Evolutionary conservation across 441 rosid genomes (phyloP).

Genomic region (Populus hybrid): DNA sequence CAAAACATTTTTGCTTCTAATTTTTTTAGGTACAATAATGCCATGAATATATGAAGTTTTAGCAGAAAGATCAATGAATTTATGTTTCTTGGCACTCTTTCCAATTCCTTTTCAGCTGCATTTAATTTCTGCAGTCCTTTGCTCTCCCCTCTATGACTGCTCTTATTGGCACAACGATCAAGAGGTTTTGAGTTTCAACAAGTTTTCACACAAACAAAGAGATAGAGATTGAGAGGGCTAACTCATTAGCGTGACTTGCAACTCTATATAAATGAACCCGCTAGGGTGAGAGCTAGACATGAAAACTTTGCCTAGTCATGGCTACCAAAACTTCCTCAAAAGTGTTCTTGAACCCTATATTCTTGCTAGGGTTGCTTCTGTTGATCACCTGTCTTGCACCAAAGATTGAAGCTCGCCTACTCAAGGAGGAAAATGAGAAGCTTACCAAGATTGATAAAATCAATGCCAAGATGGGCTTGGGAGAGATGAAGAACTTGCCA

Average conservation of each 20-base stretch:
- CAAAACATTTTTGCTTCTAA: background rate
- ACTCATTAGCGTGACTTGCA: background rate
- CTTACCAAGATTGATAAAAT: background rate
- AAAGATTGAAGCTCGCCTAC: background rate
- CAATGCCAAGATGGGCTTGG: background rate
- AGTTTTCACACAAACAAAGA: background rate
- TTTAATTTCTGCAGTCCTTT: background rate
- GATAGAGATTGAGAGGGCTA: background rate
- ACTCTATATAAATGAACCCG: background rate
- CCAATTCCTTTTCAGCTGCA: background rate
- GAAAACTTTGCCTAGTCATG: background rate
- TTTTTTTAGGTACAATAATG: background rate
- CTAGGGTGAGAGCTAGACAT: background rate
- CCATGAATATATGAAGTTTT: background rate
- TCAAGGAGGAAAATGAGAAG: constrained; percentile 1
- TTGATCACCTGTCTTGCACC: background rate
- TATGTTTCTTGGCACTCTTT: constrained; percentile 4
- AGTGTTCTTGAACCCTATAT: background rate
- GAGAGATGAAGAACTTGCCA: constrained; percentile 7
- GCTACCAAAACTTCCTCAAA: background rate
- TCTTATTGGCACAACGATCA: constrained; percentile 1
- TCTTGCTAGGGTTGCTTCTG: constrained; percentile 5
- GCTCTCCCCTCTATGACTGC: background rate
- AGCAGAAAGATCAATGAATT: background rate
- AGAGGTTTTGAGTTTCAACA: constrained; percentile 1